Evolutionary conservation across 139 green algal genomes (phyloP), one percentile per base, ranked within the genome.

Genomic region (Picochlorum sp.): DNA sequence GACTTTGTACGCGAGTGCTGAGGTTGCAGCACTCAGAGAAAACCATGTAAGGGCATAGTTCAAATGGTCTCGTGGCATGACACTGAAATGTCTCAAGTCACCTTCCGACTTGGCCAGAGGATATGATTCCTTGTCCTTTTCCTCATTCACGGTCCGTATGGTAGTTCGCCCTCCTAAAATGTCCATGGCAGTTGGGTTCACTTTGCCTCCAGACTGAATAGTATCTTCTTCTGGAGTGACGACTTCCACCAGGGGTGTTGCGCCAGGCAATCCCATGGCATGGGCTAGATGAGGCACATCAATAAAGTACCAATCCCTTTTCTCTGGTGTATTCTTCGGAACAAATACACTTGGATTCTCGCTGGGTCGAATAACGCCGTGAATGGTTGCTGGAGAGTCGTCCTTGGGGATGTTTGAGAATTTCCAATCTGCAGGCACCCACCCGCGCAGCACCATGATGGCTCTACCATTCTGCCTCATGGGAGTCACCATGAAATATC

Each of bases 371-470:
- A 88, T 51, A 4, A 94, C 72, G 6, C 84, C 86, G 45, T 78
- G 65, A 49, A 90, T 52, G 14, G 57, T 24, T 15, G 82, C 66
- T 58, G 68, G 51, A 26, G 69, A 45, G 8, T 61, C 57, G 8
- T n/a, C 32, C 9, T 26, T 4, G 26, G 64, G n/a, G 2, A 44
- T 23, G 1, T 56, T 30, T 10, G 79, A 61, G 4, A 61, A 30
- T 32, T 62, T 50, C 86, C 86, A 93, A 14, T 41, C 47, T 1
- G 50, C 41, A 3, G 86, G 86, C 61, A 90, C 83, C 86, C 86
- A 94, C n/a, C 86, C 86, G 0, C 86, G 57, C 62, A 85, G 86
- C 23, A 94, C 79, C 24, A 94, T 64, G 16, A 89, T 78, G 2
- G 62, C 32, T 30, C 49, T 76, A 0, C 38, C 64, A 64, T 73